Conservation (phyloP, 2,329 filamentous ascomycete species). For the Aspergillus costaricaensis region DNA sequence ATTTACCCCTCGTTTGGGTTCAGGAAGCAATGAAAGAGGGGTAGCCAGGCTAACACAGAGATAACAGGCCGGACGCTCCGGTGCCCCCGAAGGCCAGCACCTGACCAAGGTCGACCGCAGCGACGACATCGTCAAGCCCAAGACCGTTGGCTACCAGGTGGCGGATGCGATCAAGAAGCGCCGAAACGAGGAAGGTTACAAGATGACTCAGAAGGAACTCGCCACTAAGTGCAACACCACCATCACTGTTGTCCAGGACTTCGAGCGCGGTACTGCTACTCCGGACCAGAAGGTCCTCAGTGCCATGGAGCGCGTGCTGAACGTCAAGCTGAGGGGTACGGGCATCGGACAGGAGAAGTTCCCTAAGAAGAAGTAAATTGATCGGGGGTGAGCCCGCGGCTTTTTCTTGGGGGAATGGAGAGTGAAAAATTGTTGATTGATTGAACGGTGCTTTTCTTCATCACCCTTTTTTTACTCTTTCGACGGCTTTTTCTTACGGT, state of each 20-base stretch:
- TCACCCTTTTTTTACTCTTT: slow-evolving; percentile 10
- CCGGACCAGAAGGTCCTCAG: slow-evolving; percentile 82
- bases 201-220: slow-evolving; percentile 90
- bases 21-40: no score
- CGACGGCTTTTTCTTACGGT: slow-evolving; percentile 18
- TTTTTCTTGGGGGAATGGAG: slow-evolving; percentile 24
- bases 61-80: slow-evolving; percentile 46
- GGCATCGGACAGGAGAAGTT: slow-evolving; percentile 86
- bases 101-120: slow-evolving; percentile 96
- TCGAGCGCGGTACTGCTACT: slow-evolving; percentile 75
- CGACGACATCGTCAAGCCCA: slow-evolving; percentile 97
- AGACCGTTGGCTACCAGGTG: slow-evolving; percentile 79
- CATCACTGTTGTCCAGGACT: slow-evolving; percentile 74
- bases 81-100: slow-evolving; percentile 78
- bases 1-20: background rate
- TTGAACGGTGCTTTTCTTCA: background rate
- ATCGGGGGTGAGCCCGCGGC: slow-evolving; percentile 30
- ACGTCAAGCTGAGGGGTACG: slow-evolving; percentile 80
- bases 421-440: slow-evolving; percentile 6
- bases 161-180: slow-evolving; percentile 79
- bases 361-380: slow-evolving; percentile 66
- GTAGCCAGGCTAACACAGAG: slow-evolving; percentile 6
- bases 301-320: slow-evolving; percentile 79
- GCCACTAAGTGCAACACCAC: slow-evolving; percentile 91
- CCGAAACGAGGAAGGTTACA: slow-evolving; percentile 79